Evolutionary conservation across 192 early-diverging fungal genomes (phyloP).

Genomic region (Coemansia furcata): DNA sequence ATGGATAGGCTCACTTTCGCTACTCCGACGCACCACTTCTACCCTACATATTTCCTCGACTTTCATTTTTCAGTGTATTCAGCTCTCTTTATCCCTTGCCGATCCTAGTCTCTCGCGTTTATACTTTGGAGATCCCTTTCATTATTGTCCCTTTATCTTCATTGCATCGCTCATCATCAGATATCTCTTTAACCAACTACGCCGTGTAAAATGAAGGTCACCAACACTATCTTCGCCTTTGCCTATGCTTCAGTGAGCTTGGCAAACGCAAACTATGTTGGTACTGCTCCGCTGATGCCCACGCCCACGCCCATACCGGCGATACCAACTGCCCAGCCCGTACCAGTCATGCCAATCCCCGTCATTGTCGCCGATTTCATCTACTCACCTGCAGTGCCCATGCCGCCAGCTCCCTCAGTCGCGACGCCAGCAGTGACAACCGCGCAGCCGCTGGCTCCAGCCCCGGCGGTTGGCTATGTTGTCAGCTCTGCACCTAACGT

Average conservation of each 20-base stretch:
- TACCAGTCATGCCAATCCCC: slow-evolving; percentile 17
- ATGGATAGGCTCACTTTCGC: not conserved
- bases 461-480: slow-evolving; percentile 12
- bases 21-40: not conserved
- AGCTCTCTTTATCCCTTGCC: not conserved
- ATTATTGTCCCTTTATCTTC: not conserved
- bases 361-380: slow-evolving; percentile 30
- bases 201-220: slow-evolving; percentile 24
- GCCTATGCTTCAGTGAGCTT: slow-evolving; percentile 20
- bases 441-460: slow-evolving; percentile 3
- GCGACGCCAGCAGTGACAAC: not conserved
- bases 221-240: slow-evolving; percentile 30
- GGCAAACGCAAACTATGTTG: slow-evolving; percentile 20
- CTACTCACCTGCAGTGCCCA: slow-evolving; percentile 23
- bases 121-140: no score
- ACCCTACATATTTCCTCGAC: not conserved
- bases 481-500: slow-evolving; percentile 11
- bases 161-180: not conserved
- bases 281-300: slow-evolving; percentile 16
- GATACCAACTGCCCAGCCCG: not conserved
- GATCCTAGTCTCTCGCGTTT: not conserved
- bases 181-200: not conserved
- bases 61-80: not conserved
- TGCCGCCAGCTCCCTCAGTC: not conserved
- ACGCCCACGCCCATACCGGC: slow-evolving; percentile 9